Evolutionary conservation across 331 rosid genomes (phyloP).

Genomic region (Prunus yedoensis): DNA sequence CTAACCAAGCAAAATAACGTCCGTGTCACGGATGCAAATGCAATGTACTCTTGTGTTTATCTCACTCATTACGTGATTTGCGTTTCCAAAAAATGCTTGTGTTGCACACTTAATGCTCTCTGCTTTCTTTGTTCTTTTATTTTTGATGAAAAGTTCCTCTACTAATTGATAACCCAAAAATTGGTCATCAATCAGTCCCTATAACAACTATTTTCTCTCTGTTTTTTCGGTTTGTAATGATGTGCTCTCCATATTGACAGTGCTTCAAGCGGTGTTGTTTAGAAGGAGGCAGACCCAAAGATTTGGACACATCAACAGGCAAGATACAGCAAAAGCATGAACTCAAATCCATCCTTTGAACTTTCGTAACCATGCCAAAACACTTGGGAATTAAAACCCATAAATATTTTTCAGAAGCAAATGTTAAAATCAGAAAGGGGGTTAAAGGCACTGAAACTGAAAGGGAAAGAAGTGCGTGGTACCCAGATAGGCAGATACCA

Average conservation of each 20-base stretch:
- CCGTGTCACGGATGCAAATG: too few relatives aligned
- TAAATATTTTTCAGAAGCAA: neutral
- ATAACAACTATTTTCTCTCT: neutral
- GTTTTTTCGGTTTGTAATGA: neutral
- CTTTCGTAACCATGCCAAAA: neutral
- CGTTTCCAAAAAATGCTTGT: too few relatives aligned
- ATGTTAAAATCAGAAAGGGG: slow-evolving; percentile 3
- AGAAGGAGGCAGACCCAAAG: neutral
- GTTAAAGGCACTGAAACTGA: slow-evolving; percentile 15
- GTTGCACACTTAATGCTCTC: too few relatives aligned
- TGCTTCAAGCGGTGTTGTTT: neutral
- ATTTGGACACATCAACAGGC: neutral
- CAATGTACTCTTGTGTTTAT: too few relatives aligned
- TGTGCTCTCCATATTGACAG: neutral
- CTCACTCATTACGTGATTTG: too few relatives aligned
- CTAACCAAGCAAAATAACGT: neutral
- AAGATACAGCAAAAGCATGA: neutral
- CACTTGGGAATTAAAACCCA: slow-evolving; percentile 5
- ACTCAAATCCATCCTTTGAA: neutral
- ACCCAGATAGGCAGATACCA: slow-evolving; percentile 22
- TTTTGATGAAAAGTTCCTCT: too few relatives aligned
- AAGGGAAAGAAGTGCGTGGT: slow-evolving; percentile 27
- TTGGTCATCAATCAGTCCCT: neutral
- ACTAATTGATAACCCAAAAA: neutral
- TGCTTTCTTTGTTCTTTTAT: too few relatives aligned